phyloP scores from a whole-genome alignment of 2,329 filamentous ascomycete species.

The Eutypa lata region DNA sequence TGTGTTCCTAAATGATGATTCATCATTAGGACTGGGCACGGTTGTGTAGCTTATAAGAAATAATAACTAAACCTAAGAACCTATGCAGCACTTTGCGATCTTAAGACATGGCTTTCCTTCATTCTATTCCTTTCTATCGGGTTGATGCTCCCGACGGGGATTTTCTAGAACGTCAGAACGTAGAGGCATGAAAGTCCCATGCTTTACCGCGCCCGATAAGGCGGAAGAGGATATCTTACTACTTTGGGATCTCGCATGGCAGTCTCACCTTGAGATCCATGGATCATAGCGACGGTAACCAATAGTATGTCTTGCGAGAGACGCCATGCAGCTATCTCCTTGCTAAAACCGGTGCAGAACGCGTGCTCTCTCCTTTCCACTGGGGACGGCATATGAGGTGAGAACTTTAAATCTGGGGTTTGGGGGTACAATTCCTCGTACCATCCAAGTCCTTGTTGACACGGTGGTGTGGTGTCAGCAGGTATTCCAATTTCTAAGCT shows the following conservation, averaged over 20 bases:
- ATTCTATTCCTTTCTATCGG: neutral
- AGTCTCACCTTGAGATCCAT: neutral
- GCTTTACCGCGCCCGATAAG: neutral
- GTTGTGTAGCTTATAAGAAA: too few relatives aligned
- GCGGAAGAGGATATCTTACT: neutral
- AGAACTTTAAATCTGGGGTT: neutral
- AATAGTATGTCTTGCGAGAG: neutral
- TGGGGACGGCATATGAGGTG: neutral
- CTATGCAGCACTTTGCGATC: neutral
- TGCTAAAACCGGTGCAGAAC: neutral
- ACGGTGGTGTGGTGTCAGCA: neutral
- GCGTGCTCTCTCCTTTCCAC: neutral
- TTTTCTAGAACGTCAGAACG: neutral
- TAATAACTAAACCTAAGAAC: neutral
- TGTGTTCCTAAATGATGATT: too few relatives aligned
- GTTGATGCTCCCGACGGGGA: neutral
- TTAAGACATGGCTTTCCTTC: neutral
- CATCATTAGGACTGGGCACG: too few relatives aligned
- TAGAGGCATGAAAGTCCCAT: neutral
- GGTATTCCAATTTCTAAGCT: constrained; percentile 10
- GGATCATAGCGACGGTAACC: neutral
- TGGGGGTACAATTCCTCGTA: neutral
- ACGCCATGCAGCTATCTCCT: neutral
- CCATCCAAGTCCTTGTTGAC: neutral
- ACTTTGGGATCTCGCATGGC: neutral